These are phyloP conservation scores for Sophora flavescens DNA, from an alignment of 306 rosid species.

Conservation along the genomic window DNA sequence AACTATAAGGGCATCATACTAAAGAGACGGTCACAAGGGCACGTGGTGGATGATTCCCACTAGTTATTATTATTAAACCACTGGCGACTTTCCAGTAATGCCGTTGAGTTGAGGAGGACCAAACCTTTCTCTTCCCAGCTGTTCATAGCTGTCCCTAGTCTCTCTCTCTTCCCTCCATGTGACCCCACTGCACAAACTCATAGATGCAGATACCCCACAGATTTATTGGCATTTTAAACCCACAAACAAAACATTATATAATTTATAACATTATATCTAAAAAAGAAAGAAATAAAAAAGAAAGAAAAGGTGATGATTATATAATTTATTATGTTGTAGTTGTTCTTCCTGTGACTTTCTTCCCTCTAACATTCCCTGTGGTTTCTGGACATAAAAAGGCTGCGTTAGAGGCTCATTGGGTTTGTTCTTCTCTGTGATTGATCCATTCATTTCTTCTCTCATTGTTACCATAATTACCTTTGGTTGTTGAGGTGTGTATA, in stretches of 20 bases:
- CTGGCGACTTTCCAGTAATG: constrained; percentile 78
- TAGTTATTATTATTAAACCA: constrained; percentile 42
- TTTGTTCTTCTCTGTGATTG: constrained; percentile 13
- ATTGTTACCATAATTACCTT: not conserved
- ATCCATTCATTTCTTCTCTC: constrained; percentile 5
- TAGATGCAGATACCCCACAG: constrained; percentile 44
- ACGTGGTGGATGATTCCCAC: constrained; percentile 78
- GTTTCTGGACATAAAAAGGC: constrained; percentile 15
- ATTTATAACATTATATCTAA: not conserved
- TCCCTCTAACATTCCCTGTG: constrained; percentile 45
- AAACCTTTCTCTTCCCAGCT: constrained; percentile 65
- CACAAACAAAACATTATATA: not conserved
- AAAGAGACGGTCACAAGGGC: constrained; percentile 61
- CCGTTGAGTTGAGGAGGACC: constrained; percentile 73
- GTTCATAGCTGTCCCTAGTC: constrained; percentile 91
- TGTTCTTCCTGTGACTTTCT: constrained; percentile 28
- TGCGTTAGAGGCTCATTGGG: constrained; percentile 26
- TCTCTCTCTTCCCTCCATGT: constrained; percentile 48
- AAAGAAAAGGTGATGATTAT: not conserved
- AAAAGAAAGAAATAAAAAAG: not conserved
- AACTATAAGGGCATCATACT: constrained; percentile 44
- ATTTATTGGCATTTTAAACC: constrained; percentile 52
- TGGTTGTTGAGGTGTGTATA: not conserved
- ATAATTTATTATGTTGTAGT: not conserved
- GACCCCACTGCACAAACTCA: constrained; percentile 57